Evolutionary conservation across 2,329 filamentous ascomycete species (phyloP).

Genomic region (Elsinoe australis): DNA sequence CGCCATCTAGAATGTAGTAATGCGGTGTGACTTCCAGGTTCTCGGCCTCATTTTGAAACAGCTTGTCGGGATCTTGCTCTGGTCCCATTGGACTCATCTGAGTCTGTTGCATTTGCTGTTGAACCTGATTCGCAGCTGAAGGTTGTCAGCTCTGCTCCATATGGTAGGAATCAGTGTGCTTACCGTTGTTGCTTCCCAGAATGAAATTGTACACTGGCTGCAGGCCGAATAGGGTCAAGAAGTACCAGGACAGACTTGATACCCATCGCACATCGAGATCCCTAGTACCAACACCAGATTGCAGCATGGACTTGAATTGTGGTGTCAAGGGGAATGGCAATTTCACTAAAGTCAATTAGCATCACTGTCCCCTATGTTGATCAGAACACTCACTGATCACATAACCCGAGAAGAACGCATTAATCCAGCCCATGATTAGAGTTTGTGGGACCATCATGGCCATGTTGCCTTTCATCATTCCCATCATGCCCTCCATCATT

Average conservation of each 20-base stretch:
- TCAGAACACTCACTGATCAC: slow-evolving; percentile 65
- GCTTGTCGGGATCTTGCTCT: slow-evolving; percentile 89
- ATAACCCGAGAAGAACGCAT: slow-evolving; percentile 96
- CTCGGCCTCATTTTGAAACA: slow-evolving; percentile 86
- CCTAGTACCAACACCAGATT: slow-evolving; percentile 89
- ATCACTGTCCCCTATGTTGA: neutral
- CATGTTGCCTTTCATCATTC: slow-evolving; percentile 99
- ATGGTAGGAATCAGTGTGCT: slow-evolving; percentile 29
- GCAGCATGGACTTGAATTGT: slow-evolving; percentile 99
- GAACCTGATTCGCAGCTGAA: slow-evolving; percentile 83
- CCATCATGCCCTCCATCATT: slow-evolving; percentile 99
- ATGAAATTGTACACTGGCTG: slow-evolving; percentile 97
- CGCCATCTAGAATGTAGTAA: slow-evolving; percentile 79
- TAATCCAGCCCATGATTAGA: slow-evolving; percentile 99
- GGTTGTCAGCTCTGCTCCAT: slow-evolving; percentile 15
- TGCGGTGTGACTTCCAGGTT: slow-evolving; percentile 94
- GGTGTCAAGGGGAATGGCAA: slow-evolving; percentile 94
- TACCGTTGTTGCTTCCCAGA: slow-evolving; percentile 90
- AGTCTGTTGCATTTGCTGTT: slow-evolving; percentile 62
- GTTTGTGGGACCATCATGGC: slow-evolving; percentile 99
- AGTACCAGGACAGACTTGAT: slow-evolving; percentile 98
- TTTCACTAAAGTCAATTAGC: slow-evolving; percentile 59
- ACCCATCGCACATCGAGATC: slow-evolving; percentile 98
- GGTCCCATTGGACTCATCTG: slow-evolving; percentile 81
- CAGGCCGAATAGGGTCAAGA: slow-evolving; percentile 90